Base-by-base conservation (phyloP, 1,284 basidiomycete species). In the Ustilago hordei region DNA sequence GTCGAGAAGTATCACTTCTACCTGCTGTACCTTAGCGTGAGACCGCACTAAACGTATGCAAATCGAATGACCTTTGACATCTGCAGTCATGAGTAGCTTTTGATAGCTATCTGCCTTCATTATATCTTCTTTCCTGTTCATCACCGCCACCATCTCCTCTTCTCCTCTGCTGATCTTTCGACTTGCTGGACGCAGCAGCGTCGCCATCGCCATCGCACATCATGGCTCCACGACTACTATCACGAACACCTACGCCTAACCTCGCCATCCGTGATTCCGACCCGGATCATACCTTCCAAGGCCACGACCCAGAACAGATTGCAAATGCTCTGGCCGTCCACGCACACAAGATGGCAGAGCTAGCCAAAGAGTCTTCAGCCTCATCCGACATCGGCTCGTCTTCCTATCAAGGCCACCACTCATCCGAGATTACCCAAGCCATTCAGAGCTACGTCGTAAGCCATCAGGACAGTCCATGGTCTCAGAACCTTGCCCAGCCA, bases 291-390 rank as follows among this genome's bases (percentile, higher is more conserved):
- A 66, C 60, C n/a, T 79, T 65, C 52, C 64, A 79, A 43, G 76
- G 76, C 8, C 73, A 81, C 55, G 61, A 69, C 19, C 59, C 80
- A 2, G 55, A 67, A 11, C 69, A 72, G n/a, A 75, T 81, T 23
- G 62, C 69, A 31, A 34, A 62, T 12, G 79, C 79, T 4, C 55
- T 82, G 7, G 60, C 57, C 34, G 52, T 67, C 19, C 73, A 79
- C 39, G 62, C 72, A 2, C 57, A 67, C 8, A 68, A 72, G 35
- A 81, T 79, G 73, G 3, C 50, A 39, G 53, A 43, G 15, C 36
- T 81, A 8, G 64, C 69, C 12, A 34, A 64, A 12, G 63, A 82
- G 57, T 8, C 63, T 9, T 13, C 45, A 8, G 34, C 57, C 8
- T 63, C 57, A 11, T 34, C 64, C 8, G 47, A 41, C 36, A 38